Evolutionary conservation across 2,329 filamentous ascomycete species (phyloP), one percentile per base, ranked within the genome.

Genomic region (Pestalotiopsis sp.): DNA sequence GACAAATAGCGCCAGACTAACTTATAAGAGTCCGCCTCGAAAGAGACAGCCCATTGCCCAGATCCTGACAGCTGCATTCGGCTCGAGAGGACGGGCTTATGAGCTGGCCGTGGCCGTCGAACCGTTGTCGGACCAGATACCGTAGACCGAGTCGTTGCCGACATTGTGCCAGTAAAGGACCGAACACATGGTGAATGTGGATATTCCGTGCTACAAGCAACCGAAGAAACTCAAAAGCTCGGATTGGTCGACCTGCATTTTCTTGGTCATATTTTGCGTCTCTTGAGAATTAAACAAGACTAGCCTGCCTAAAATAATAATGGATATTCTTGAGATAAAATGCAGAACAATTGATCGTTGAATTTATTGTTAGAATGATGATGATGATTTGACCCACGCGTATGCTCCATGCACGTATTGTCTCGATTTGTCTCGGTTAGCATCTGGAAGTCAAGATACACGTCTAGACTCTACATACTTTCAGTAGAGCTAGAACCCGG

Each of bases 141-240:
- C 41, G 41, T 56, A 14, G 41, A 66, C 63, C 63, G 63, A 66
- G 39, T 56, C 63, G 63, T 45, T 57, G 49, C 63, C 63, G 63
- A 66, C 63, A 66, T 66, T 66, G 63, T 56, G 25, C 63, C 63
- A 66, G 31, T 58, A 57, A 66, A 66, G 63, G 63, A 66, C 63
- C 63, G 63, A 66, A 57, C 41, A 38, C n/a, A 52, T 9, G 17
- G 17, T n/a, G 17, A n/a, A 4, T 14, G 63, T 49, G 49, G 36
- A 20, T 58, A 38, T 31, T 20, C 45, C 45, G 17, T 52, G 27
- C 17, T 9, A 23, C 23, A 20, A 39, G 13, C 31, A 38, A 31
- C 14, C 25, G 38, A 23, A 20, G n/a, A 64, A 64, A 52, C 36
- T 38, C 20, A 27, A 49, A n/a, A 14, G 38, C 59, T 36, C 31